Base-by-base conservation (phyloP, 1,284 basidiomycete genomes). In the Ceratobasidium sp. region DNA sequence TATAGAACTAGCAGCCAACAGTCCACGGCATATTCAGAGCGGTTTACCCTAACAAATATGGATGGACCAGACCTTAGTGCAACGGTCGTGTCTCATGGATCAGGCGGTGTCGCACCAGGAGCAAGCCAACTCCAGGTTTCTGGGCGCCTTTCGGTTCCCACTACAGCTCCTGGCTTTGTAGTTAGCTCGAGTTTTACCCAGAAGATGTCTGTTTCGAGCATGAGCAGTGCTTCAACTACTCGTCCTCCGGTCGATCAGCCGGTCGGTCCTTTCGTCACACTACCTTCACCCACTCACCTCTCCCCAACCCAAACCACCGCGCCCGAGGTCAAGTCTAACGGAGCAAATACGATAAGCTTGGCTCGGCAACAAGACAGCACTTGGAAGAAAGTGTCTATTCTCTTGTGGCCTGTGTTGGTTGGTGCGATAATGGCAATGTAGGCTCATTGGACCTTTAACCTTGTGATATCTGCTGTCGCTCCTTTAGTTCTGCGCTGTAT, bases 381-480 rank as follows among this genome's bases (percentile, higher is more conserved):
- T 16, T 67, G 48, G 64, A 36, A 55, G 41, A 53, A 67, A 36
- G 21, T 41, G 30, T 67, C 50, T 6, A 4, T 67, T 10, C 23
- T 55, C 26, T 32, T 67, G 32, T 53, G 64, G 64, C 64, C 64
- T 6, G 50, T 67, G n/a, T 3, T 67, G 39, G 52, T 67, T 67
- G 64, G 64, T 26, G 64, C 64, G 1, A n/a, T 55, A 21, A 67
- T 67, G 64, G 64, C 64, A 8, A 67, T 67, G 50, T 67, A 55
- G n/a, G 14, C 28, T 30, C 21, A 5, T 50, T 46, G 21, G 16
- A 18, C 4, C 26, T 50, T 2, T 16, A 18, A 18, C 4, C 5
- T 26, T 6, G 1, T 16, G 10, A 45, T n/a, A 55, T 32, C 16
- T 30, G 10, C 16, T 16, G 52, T 34, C 52, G 10, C 28, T 55